These are phyloP conservation scores for Globisporangium lucens DNA, from an alignment of 352 stramenopile species.

Conservation along the genomic window DNA sequence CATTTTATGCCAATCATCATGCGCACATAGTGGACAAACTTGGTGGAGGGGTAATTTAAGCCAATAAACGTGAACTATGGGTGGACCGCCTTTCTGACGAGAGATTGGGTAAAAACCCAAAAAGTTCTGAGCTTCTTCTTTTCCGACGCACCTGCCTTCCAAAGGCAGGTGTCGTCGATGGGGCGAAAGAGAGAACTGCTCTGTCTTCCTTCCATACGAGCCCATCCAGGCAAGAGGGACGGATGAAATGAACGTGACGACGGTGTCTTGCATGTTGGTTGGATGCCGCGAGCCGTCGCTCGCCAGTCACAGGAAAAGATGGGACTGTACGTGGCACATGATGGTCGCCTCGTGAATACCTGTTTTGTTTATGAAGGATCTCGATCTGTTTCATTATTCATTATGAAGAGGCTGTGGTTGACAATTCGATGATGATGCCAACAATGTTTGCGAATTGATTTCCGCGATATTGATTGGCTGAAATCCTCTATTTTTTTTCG, in stretches of 20 bases:
- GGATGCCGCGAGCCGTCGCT: neutral
- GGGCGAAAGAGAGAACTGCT: neutral
- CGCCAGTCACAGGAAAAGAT: neutral
- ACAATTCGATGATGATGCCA: neutral
- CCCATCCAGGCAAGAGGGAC: neutral
- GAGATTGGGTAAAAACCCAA: neutral
- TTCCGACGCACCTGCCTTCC: neutral
- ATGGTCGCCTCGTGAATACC: neutral
- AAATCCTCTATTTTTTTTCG: neutral
- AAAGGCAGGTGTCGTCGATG: neutral
- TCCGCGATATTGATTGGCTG: neutral
- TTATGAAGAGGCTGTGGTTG: neutral
- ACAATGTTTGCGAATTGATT: neutral
- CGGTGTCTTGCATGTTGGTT: neutral
- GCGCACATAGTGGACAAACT: neutral
- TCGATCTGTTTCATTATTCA: neutral
- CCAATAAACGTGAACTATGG: neutral
- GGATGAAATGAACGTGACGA: neutral
- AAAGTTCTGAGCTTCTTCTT: neutral
- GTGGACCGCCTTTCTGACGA: neutral
- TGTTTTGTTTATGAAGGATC: neutral
- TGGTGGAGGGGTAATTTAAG: neutral
- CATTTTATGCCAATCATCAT: neutral
- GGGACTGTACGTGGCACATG: neutral
- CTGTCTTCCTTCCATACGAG: neutral